These are phyloP conservation scores for Malassezia caprae DNA, from an alignment of 1,284 basidiomycete genomes.

Conservation along the genomic window DNA sequence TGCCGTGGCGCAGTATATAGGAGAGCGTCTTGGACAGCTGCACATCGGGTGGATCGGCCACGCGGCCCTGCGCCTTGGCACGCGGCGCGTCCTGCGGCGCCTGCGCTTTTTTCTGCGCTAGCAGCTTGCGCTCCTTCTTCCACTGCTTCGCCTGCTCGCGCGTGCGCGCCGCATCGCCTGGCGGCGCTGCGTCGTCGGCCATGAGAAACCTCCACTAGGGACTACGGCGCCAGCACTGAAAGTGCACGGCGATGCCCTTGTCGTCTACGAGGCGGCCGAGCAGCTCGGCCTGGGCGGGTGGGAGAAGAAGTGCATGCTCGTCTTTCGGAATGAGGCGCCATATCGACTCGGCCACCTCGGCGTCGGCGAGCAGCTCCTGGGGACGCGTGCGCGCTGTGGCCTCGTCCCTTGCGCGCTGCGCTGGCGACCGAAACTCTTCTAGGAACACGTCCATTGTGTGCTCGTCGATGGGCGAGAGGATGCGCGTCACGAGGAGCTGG, in stretches of 20 bases:
- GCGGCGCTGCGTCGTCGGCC: background rate
- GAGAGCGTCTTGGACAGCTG: slow-evolving; percentile 66
- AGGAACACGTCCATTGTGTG: slow-evolving; percentile 13
- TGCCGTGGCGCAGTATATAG: slow-evolving; percentile 75
- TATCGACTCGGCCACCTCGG: background rate
- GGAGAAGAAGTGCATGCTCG: slow-evolving; percentile 4
- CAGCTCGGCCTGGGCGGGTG: background rate
- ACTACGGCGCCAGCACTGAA: slow-evolving; percentile 11
- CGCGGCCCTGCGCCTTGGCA: slow-evolving; percentile 7
- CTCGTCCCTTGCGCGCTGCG: slow-evolving; percentile 10
- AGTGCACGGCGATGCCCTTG: slow-evolving; percentile 3
- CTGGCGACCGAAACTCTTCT: slow-evolving; percentile 12
- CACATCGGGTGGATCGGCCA: slow-evolving; percentile 5
- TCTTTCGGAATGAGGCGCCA: slow-evolving; percentile 5
- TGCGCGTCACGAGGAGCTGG: slow-evolving; percentile 13
- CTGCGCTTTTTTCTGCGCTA: slow-evolving; percentile 16
- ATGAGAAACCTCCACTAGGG: background rate
- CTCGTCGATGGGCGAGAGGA: background rate
- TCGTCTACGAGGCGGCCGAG: slow-evolving; percentile 5
- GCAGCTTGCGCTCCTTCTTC: slow-evolving; percentile 19
- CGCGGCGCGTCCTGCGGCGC: slow-evolving; percentile 16
- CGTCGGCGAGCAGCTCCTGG: background rate
- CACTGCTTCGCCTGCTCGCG: slow-evolving; percentile 25
- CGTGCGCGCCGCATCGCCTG: slow-evolving; percentile 4
- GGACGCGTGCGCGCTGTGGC: background rate